Percentiles rank a stretch among this genome's conserved stretches.
Conservation (phyloP, 306 rosid species). For the Sphenostylis stenocarpa region DNA sequence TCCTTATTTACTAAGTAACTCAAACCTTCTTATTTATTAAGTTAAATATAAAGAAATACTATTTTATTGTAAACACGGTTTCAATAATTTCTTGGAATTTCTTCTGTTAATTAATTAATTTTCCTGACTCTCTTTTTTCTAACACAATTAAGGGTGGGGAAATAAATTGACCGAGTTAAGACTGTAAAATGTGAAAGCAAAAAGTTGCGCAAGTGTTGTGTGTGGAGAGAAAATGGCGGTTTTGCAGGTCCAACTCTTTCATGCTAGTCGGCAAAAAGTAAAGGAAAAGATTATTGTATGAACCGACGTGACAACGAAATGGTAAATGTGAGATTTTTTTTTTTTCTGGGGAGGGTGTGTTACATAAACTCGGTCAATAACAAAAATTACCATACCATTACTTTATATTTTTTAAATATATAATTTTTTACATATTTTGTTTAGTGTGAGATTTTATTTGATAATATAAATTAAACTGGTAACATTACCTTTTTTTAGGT, state of each 20-base stretch:
- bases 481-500: no score
- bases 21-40: not conserved
- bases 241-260: not conserved
- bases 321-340: not conserved
- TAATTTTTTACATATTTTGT: no score
- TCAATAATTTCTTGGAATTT: not conserved
- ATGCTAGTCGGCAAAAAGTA: not conserved
- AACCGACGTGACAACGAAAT: not conserved
- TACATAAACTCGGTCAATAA: not conserved
- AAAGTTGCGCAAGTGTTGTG: not conserved
- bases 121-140: not conserved
- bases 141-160: not conserved
- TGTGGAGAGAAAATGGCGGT: slow-evolving; percentile 17
- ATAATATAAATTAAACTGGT: no score
- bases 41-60: not conserved
- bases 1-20: not conserved
- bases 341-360: no score
- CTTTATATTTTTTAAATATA: no score
- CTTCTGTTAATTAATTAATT: not conserved
- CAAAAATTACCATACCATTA: no score
- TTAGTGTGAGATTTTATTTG: no score
- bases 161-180: not conserved
- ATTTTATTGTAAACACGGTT: not conserved
- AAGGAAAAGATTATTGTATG: not conserved
- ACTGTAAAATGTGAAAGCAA: not conserved